phyloP scores from a whole-genome alignment of 805 yeast species.

The Pichia paraexigua region DNA sequence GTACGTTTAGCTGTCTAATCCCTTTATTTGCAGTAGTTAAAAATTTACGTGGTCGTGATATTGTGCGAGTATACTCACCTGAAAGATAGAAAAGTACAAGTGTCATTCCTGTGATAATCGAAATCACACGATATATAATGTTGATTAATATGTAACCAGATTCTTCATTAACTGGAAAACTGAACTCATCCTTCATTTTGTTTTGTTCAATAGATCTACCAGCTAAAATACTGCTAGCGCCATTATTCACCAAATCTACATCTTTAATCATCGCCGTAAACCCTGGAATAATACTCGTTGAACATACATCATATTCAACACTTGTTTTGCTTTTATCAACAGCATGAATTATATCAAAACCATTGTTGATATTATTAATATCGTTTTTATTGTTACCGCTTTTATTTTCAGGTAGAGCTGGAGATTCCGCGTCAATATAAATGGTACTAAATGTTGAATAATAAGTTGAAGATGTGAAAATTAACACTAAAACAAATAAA shows the following conservation, averaged over 20 bases:
- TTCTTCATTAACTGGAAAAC: neutral
- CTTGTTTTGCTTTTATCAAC: neutral
- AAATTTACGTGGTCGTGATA: conserved; percentile 73
- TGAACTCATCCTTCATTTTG: neutral
- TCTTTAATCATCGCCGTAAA: neutral
- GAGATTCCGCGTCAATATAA: neutral
- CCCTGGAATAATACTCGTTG: neutral
- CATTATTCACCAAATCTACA: neutral
- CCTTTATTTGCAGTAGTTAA: conserved; percentile 84
- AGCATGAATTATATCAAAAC: no score
- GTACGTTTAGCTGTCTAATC: conserved; percentile 69
- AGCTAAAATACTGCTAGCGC: neutral
- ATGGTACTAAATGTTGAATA: conserved; percentile 21
- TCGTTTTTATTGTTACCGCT: neutral
- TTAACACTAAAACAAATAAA: conserved; percentile 14
- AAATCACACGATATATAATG: conserved; percentile 42
- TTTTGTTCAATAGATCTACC: neutral
- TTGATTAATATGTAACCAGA: conserved; percentile 27
- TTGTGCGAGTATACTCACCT: conserved; percentile 84
- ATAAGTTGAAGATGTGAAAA: conserved; percentile 30
- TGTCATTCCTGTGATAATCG: conserved; percentile 58
- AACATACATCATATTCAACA: neutral
- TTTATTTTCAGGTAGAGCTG: neutral
- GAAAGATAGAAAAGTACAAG: conserved; percentile 71
- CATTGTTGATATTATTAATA: neutral